A percentile compares a stretch with the other conserved stretches of the same genome.
These are phyloP conservation scores for Saccharomycopsis phalli DNA, from an alignment of 1,139 yeast species.

Conservation along the genomic window DNA sequence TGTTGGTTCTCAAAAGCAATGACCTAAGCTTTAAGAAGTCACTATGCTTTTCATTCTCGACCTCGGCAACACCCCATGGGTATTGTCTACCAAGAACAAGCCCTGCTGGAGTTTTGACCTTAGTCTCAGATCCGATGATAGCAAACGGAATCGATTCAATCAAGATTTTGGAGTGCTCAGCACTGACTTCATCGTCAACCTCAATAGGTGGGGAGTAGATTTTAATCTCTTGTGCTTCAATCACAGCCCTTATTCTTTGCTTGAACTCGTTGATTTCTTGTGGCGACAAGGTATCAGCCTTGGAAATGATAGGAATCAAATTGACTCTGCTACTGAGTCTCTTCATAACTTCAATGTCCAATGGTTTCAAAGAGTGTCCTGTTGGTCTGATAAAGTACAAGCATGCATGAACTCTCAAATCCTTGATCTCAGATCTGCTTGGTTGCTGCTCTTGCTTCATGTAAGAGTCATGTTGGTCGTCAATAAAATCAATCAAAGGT, in stretches of 20 bases:
- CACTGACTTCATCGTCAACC: slow-evolving; percentile 61
- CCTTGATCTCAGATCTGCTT: slow-evolving; percentile 55
- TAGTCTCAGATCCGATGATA: slow-evolving; percentile 83
- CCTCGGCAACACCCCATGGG: slow-evolving; percentile 97
- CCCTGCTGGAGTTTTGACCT: slow-evolving; percentile 70
- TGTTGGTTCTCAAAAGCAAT: slow-evolving; percentile 79
- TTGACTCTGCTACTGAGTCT: slow-evolving; percentile 82
- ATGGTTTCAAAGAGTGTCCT: slow-evolving; percentile 88
- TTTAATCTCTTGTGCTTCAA: slow-evolving; percentile 84
- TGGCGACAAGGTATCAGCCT: slow-evolving; percentile 86
- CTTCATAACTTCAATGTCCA: slow-evolving; percentile 91
- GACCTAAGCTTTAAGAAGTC: slow-evolving; percentile 91
- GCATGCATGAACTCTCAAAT: slow-evolving; percentile 92
- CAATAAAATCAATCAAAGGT: slow-evolving; percentile 86
- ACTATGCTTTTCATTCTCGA: slow-evolving; percentile 91
- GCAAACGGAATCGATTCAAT: slow-evolving; percentile 94
- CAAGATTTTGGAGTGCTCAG: slow-evolving; percentile 74
- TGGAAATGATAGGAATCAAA: slow-evolving; percentile 90
- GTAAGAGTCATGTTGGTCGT: slow-evolving; percentile 91
- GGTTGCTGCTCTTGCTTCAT: slow-evolving; percentile 99
- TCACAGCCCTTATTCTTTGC: slow-evolving; percentile 78
- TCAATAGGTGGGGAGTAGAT: slow-evolving; percentile 86
- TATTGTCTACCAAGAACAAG: slow-evolving; percentile 85
- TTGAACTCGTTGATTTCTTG: slow-evolving; percentile 76
- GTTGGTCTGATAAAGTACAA: slow-evolving; percentile 93